Base-by-base conservation (phyloP, 805 yeast genomes). In the Saccharomycopsis malanga region DNA sequence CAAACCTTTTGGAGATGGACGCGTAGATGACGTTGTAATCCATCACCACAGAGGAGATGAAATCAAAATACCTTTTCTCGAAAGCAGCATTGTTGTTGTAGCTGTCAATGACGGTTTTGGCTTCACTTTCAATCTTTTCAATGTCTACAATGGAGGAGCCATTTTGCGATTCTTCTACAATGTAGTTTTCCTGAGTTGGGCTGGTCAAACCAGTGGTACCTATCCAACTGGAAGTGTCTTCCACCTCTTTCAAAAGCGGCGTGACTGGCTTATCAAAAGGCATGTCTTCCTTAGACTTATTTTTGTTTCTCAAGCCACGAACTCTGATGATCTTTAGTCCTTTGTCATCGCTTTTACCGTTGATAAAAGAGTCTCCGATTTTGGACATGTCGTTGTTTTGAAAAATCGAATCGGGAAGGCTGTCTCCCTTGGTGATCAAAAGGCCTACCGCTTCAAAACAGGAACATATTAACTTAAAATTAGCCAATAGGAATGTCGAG, bases 361-460 rank as follows among this genome's bases (percentile, higher is more conserved):
- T 30, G 14, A 48, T 24, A 42, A 48, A 48, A 5, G 50, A 30
- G 12, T 49, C 54, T 4, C 45, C 47, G 7, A 50, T 17, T 38
- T 40, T 39, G 4, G 56, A 5, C 61, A 49, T 21, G 38, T 48
- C 44, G 25, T 37, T 39, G 4, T 12, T 39, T 2, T 34, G n/a
- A 7, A 45, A 20, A 4, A 45, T 25, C 12, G 48, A 36, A 4
- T 43, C 52, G 6, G 48, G 51, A 10, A 43, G 44, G 21, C 35
- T 55, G 9, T 61, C 61, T 35, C 72, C 73, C 42, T 70, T 70
- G 2, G 75, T 69, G 41, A 85, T 70, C 32, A 87, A 70, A 40
- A 88, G 67, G 0, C 97, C 96, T 70, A 88, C 79, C 2, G 82
- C 72, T 58, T 85, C 94, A 27, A 86, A 65, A 2, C 83, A 65